These are phyloP conservation scores for Podospora bellae-mahoneyi DNA, from an alignment of 495 filamentous ascomycete species.

Conservation along the genomic window DNA sequence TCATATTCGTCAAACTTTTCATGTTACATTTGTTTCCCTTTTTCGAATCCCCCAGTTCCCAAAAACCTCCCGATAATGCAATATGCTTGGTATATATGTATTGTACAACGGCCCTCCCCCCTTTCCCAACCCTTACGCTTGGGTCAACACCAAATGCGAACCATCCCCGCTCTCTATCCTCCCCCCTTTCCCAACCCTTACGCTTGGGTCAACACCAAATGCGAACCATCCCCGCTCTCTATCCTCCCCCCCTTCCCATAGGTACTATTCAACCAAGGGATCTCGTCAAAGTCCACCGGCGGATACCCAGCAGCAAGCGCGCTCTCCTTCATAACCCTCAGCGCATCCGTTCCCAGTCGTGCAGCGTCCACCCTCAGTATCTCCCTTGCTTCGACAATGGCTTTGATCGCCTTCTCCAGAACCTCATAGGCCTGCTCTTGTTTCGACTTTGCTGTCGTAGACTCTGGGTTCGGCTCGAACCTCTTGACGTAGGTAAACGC, in stretches of 20 bases:
- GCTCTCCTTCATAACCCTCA: slow-evolving; percentile 31
- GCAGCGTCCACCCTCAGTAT: slow-evolving; percentile 20
- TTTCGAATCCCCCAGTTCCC: not conserved
- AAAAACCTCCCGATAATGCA: slow-evolving; percentile 12
- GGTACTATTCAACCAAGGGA: slow-evolving; percentile 22
- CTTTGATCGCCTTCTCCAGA: slow-evolving; percentile 18
- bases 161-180: not conserved
- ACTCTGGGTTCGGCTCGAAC: not conserved
- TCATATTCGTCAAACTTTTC: not conserved
- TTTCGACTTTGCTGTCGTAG: not conserved
- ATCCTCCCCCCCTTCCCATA: not conserved
- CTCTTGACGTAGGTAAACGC: slow-evolving; percentile 24
- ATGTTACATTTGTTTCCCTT: not conserved
- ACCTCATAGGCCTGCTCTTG: slow-evolving; percentile 5
- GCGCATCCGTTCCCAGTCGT: slow-evolving; percentile 17
- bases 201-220: not conserved
- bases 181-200: not conserved
- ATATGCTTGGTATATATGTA: not conserved
- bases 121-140: not conserved
- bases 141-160: not conserved
- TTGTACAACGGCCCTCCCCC: not conserved
- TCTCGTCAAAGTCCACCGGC: slow-evolving; percentile 25
- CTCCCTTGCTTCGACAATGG: slow-evolving; percentile 13
- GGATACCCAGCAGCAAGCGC: slow-evolving; percentile 19
- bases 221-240: not conserved